Base-by-base conservation (phyloP, 2,329 filamentous ascomycete genomes). In the Aspergillus sp. region DNA sequence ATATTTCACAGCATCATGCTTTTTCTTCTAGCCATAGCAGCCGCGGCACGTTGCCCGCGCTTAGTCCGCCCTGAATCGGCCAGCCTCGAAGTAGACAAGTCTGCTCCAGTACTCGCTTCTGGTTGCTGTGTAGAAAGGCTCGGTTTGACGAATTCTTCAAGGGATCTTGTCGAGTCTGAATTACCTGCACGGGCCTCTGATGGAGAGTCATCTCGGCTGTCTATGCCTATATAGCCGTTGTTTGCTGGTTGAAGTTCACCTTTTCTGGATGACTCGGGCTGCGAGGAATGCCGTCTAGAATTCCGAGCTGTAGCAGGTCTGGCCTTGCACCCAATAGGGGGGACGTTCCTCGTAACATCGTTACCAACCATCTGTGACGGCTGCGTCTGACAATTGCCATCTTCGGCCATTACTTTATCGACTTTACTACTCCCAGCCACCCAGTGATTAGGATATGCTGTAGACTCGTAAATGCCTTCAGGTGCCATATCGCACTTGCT, bases 1-100 rank as follows among this genome's bases (percentile, higher is more conserved):
- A 45, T 45, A 23, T 45, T 45, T 69, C 53, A 78, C 50, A 78
- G 62, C 72, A 79, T 76, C 75, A 77, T 79, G 59, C 76, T 79
- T 62, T 69, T 74, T 63, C 77, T 71, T 55, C 76, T 70, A 30
- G 72, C 67, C 19, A 69, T 69, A 51, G 68, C 67, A 12, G 72
- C 67, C 17, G 69, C 69, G 50, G 68, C 67, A n/a, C 75, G 71
- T 47, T 75, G 71, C 10, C 69, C 67, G n/a, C 73, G 71, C 50
- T 62, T 70, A 25, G 53, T 48, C 56, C 63, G 61, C 38, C 49
- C 61, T n/a, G 56, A 50, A 54, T 65, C 63, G n/a, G 61, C 62
- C 51, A 57, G 47, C 43, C 48, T 50, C 25, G 28, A 48, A n/a
- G 23, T 69, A 62, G 23, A 19, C 23, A 36, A 17, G 7, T 51